Conservation (phyloP, 176 grass and related monocot species). For the Phyllostachys edulis region DNA sequence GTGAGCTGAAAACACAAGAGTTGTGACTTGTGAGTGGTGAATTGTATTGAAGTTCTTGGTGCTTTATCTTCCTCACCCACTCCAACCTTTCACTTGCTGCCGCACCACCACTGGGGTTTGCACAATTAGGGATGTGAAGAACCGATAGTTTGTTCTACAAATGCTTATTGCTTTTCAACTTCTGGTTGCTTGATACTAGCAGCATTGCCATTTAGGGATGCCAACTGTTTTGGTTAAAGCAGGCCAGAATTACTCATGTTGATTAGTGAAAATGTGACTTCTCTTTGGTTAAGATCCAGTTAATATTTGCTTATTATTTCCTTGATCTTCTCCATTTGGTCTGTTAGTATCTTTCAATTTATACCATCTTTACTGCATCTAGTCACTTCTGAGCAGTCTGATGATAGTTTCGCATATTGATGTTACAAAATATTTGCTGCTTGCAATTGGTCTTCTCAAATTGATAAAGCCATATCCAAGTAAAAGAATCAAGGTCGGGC, state of each 20-base stretch:
- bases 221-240: conserved; percentile 2
- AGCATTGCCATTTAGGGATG: background rate
- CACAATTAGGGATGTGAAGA: background rate
- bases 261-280: background rate
- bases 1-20: background rate
- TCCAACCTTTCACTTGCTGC: background rate
- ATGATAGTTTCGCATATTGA: conserved; percentile 1
- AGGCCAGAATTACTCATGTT: background rate
- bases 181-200: background rate
- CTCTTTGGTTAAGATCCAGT: background rate
- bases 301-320: conserved; percentile 5
- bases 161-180: background rate
- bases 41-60: background rate
- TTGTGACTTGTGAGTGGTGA: background rate
- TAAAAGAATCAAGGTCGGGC: background rate
- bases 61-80: background rate
- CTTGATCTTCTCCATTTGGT: background rate
- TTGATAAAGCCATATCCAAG: background rate
- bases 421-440: background rate
- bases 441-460: conserved; percentile 10
- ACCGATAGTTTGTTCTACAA: background rate
- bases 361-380: conserved; percentile 4
- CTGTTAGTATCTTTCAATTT: background rate
- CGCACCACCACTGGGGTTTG: background rate
- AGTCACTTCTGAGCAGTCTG: background rate